phyloP scores from a whole-genome alignment of 306 rosid genomes.

The Betula pendula region DNA sequence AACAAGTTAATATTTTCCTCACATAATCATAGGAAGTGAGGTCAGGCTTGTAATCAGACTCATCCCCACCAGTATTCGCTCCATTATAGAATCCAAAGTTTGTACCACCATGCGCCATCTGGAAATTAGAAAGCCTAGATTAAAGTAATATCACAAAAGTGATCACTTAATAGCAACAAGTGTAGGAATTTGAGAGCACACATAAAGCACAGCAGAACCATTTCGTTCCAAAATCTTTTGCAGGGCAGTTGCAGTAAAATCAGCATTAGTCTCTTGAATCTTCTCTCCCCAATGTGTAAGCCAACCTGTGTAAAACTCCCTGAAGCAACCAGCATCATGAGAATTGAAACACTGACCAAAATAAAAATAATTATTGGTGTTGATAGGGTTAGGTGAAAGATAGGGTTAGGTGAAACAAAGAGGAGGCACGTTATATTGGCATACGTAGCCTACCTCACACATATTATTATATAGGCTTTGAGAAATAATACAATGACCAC shows the following conservation, averaged over 20 bases:
- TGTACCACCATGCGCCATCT: conserved; percentile 98
- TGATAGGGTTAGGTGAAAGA: no score
- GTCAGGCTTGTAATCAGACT: conserved; percentile 75
- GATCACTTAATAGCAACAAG: conserved; percentile 19
- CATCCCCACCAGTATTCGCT: conserved; percentile 69
- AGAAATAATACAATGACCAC: no score
- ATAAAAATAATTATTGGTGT: no score
- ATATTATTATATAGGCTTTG: no score
- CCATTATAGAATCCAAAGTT: conserved; percentile 94
- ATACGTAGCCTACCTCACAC: no score
- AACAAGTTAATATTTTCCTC: conserved; percentile 33
- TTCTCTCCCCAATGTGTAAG: conserved; percentile 97
- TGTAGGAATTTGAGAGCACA: conserved; percentile 35
- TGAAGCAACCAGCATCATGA: conserved; percentile 45
- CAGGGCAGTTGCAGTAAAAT: conserved; percentile 70
- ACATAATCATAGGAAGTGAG: conserved; percentile 96
- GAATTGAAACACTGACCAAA: conserved; percentile 29
- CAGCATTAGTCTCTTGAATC: conserved; percentile 66
- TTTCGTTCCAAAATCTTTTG: conserved; percentile 67
- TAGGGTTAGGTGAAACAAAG: no score
- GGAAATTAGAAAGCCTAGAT: conserved; percentile 32
- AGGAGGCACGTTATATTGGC: no score
- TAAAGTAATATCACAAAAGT: conserved; percentile 21
- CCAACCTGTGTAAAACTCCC: conserved; percentile 98
- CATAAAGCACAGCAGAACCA: conserved; percentile 90